Conservation (phyloP, 352 stramenopile genomes). For the Pythium utonaiense region DNA sequence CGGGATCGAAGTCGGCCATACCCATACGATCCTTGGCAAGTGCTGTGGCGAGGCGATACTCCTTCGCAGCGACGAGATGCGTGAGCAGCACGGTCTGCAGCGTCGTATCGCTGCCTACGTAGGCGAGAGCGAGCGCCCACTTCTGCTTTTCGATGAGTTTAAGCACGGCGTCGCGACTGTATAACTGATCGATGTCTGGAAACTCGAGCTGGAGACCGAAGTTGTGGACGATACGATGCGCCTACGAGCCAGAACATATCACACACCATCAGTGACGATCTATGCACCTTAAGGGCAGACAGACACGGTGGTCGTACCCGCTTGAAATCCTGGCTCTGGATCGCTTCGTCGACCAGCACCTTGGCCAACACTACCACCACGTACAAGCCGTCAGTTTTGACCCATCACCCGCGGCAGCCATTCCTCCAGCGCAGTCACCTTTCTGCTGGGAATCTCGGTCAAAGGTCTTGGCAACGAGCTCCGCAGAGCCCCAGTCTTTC, state of each 20-base stretch:
- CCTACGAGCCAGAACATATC: conserved; percentile 23
- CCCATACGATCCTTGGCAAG: conserved; percentile 35
- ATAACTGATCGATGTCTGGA: conserved; percentile 61
- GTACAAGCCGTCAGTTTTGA: no score
- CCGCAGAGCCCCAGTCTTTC: conserved; percentile 63
- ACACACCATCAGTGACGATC: background rate
- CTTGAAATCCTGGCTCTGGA: conserved; percentile 54
- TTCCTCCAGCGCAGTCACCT: background rate
- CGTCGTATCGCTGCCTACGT: conserved; percentile 48
- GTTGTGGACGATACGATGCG: conserved; percentile 52
- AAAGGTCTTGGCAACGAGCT: conserved; percentile 44
- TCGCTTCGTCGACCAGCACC: conserved; percentile 47
- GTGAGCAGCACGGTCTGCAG: conserved; percentile 49
- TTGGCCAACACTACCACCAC: conserved; percentile 29
- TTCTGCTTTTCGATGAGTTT: conserved; percentile 61
- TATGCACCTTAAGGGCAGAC: no score
- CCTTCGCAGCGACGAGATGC: conserved; percentile 34
- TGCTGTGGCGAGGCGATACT: conserved; percentile 26
- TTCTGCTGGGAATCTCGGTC: conserved; percentile 12
- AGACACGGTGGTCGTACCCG: conserved; percentile 25
- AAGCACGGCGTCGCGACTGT: conserved; percentile 51
- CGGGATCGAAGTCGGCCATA: conserved; percentile 34
- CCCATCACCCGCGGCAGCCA: no score
- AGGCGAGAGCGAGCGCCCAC: conserved; percentile 59
- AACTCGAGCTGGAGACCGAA: conserved; percentile 47